Percentiles rank a stretch among this genome's conserved stretches.
Conservation (phyloP, 208 protist genomes). For the Kentomonas sorsogonicus region DNA sequence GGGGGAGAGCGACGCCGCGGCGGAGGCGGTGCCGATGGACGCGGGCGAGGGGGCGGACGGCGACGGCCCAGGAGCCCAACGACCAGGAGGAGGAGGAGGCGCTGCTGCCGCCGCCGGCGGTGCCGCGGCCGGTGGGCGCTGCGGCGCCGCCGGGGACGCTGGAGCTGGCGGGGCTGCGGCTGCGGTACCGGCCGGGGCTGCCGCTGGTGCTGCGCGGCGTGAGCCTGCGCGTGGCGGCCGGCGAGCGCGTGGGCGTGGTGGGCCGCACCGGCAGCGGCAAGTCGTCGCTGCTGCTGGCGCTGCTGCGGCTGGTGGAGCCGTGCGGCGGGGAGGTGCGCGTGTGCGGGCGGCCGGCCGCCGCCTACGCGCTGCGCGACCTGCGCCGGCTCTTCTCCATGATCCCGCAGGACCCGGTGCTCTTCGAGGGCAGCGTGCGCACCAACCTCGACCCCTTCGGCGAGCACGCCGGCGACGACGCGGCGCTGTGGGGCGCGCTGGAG, state of each 20-base stretch:
- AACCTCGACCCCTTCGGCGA: conserved; percentile 75
- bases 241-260: conserved; percentile 79
- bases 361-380: conserved; percentile 38
- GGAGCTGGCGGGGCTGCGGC: conserved; percentile 52
- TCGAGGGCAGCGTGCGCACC: conserved; percentile 61
- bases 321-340: conserved; percentile 39
- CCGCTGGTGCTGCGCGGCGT: conserved; percentile 68
- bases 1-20: too few species aligned
- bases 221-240: conserved; percentile 33
- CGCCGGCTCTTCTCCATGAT: conserved; percentile 65
- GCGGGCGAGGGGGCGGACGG: too few species aligned
- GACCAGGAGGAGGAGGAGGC: too few species aligned
- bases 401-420: conserved; percentile 76
- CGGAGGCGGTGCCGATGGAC: too few species aligned
- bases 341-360: conserved; percentile 19
- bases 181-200: conserved; percentile 65
- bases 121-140: too few species aligned
- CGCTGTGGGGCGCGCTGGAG: conserved; percentile 43
- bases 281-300: conserved; percentile 58
- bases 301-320: conserved; percentile 57
- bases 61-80: too few species aligned
- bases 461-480: conserved; percentile 25
- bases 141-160: too few species aligned
- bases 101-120: too few species aligned
- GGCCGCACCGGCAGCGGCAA: conserved; percentile 80